A percentile compares a stretch with the other conserved stretches of the same genome.
phyloP scores from a whole-genome alignment of 2,329 filamentous ascomycete genomes.

The Aaosphaeria arxii region DNA sequence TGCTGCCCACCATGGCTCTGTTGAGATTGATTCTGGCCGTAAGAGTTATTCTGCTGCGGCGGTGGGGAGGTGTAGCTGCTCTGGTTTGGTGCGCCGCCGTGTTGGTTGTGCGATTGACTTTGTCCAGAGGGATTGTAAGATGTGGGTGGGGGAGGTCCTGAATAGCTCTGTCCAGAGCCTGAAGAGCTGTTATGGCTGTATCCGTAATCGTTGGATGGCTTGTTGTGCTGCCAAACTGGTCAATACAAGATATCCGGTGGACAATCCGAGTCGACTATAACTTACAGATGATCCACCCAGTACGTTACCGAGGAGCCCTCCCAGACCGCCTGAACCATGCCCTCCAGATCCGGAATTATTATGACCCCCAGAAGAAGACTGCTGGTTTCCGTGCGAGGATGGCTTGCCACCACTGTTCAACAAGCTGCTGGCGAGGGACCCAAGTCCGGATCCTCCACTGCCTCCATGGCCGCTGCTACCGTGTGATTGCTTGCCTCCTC shows the following conservation, averaged over 20 bases:
- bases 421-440: slow-evolving; percentile 53
- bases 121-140: slow-evolving; percentile 52
- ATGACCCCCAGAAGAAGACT: slow-evolving; percentile 1
- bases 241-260: neutral
- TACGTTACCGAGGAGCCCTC: slow-evolving; percentile 30
- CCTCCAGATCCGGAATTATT: slow-evolving; percentile 24
- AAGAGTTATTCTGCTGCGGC: slow-evolving; percentile 6
- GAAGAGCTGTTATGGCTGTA: slow-evolving; percentile 57
- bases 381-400: neutral
- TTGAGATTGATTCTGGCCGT: slow-evolving; percentile 16
- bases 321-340: slow-evolving; percentile 41
- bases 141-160: slow-evolving; percentile 60
- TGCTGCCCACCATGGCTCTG: slow-evolving; percentile 10
- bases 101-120: neutral
- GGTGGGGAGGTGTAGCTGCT: slow-evolving; percentile 17
- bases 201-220: slow-evolving; percentile 49
- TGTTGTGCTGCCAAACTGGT: slow-evolving; percentile 15
- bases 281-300: slow-evolving; percentile 25
- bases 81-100: slow-evolving; percentile 3
- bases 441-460: slow-evolving; percentile 40
- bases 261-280: neutral
- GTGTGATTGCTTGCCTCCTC: slow-evolving; percentile 32
- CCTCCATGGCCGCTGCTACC: slow-evolving; percentile 21
- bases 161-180: slow-evolving; percentile 52
- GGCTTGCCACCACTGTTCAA: slow-evolving; percentile 30